These are phyloP conservation scores for Anastatica hierochuntica DNA, from an alignment of 345 rosid species.

Conservation along the genomic window DNA sequence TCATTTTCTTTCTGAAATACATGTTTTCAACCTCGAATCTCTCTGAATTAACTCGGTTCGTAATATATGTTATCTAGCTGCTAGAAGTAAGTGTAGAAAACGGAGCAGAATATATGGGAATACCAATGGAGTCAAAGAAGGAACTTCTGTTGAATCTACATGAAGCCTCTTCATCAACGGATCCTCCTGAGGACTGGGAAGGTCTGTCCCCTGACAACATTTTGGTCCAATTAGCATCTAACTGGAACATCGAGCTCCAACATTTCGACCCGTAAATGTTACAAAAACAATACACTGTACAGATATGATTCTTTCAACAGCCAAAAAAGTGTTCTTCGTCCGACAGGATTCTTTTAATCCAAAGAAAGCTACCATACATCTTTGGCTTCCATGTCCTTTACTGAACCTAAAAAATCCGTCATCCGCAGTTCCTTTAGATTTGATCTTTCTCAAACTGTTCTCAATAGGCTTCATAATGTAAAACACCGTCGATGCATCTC, in stretches of 20 bases:
- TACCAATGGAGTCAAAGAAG: conserved; percentile 74
- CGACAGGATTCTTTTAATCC: not conserved
- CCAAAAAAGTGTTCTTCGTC: too few relatives aligned
- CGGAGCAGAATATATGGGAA: conserved; percentile 48
- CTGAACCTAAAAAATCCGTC: not conserved
- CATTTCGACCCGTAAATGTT: conserved; percentile 33
- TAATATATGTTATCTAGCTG: conserved; percentile 35
- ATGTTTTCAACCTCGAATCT: too few relatives aligned
- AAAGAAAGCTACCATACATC: too few relatives aligned
- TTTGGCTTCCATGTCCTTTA: not conserved
- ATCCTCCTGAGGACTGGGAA: conserved; percentile 85
- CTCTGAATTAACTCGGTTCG: not conserved
- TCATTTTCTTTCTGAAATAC: too few relatives aligned
- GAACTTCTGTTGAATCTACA: conserved; percentile 67
- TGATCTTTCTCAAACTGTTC: not conserved
- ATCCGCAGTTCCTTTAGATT: not conserved
- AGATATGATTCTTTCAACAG: conserved; percentile 9
- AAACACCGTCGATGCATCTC: not conserved
- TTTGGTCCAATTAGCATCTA: conserved; percentile 69
- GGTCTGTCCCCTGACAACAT: conserved; percentile 66
- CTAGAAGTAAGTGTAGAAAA: conserved; percentile 59
- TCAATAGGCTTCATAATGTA: not conserved
- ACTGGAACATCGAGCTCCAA: conserved; percentile 78
- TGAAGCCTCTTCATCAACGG: conserved; percentile 59
- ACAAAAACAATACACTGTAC: conserved; percentile 12